Evolutionary conservation across 2,329 filamentous ascomycete species (phyloP).

Genomic region (Penicillium psychrosexuale): DNA sequence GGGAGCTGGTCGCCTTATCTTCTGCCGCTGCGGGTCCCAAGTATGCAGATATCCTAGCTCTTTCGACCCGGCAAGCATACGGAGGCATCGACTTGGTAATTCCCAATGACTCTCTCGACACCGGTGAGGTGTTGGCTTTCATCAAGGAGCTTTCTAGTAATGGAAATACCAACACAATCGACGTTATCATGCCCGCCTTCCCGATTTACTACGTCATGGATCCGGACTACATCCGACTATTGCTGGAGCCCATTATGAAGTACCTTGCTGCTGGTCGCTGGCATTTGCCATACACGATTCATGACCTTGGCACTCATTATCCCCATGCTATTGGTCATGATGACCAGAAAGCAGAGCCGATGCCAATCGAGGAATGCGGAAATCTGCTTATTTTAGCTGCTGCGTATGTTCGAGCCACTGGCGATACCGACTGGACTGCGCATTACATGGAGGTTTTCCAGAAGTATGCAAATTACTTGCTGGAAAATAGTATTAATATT

Average conservation of each 20-base stretch:
- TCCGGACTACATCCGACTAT: conserved; percentile 43
- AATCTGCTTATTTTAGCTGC: conserved; percentile 41
- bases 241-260: conserved; percentile 45
- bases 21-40: conserved; percentile 35
- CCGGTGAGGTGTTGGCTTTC: conserved; percentile 35
- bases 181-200: conserved; percentile 45
- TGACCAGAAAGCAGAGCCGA: conserved; percentile 39
- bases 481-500: conserved; percentile 40
- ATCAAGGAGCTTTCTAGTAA: conserved; percentile 47
- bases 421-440: conserved; percentile 37
- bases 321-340: conserved; percentile 44
- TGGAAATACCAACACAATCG: conserved; percentile 45
- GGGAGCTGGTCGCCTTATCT: conserved; percentile 28
- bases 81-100: conserved; percentile 43
- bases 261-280: conserved; percentile 43
- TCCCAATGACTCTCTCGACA: conserved; percentile 33
- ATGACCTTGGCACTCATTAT: conserved; percentile 43
- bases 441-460: conserved; percentile 37
- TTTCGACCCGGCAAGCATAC: conserved; percentile 44
- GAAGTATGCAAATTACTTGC: conserved; percentile 44
- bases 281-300: conserved; percentile 39
- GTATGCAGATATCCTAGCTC: conserved; percentile 43
- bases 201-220: conserved; percentile 45
- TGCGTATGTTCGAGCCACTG: conserved; percentile 40
- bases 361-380: conserved; percentile 44